Base-by-base conservation (phyloP, 1,284 basidiomycete species). In the Leccinum pachyderme region DNA sequence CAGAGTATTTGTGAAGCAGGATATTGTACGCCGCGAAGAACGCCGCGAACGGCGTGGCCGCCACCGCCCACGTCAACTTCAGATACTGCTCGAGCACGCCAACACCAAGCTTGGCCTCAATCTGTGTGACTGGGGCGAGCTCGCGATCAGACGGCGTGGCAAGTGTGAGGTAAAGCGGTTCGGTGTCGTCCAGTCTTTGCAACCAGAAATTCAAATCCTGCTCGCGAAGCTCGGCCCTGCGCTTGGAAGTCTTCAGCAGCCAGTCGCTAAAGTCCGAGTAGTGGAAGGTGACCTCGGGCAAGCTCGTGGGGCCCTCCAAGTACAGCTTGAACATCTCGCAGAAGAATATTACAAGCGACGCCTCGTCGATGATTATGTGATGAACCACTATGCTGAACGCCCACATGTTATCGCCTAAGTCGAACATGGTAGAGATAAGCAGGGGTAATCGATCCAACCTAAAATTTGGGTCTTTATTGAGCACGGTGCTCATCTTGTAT, bases 1-100 rank as follows among this genome's bases (percentile, higher is more conserved):
- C 52, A 27, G 65, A 69, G 50, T 66, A 69, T 13, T 69, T 66
- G 57, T 66, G 63, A 27, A 66, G 63, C 7, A 66, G 61, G 12
- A 69, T 9, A 13, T 67, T 66, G 44, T 69, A 69, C 1, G 55
- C 67, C 1, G 67, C 65, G 41, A 69, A 66, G 56, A 66, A 69
- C 9, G 61, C 65, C 28, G 65, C 63, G 29, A 66, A 66, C 2
- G 59, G 53, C 0, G 67, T 66, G 37, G 56, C 56, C 5, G 51
- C 51, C 7, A 49, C 47, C 4, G 62, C 56, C 1, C 47, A 39
- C 41, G 64, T 50, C 28, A 64, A 6, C 18, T 64, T 59, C 25
- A 52, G 6, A 53, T 66, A 67, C 49, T 60, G 45, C 48, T 68
- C 59, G 5, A 67, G 63, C 3, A 54, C 52, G 9, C 53, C 63